Base-by-base conservation (phyloP, 2,329 filamentous ascomycete genomes). In the Plectosphaerella sp. region DNA sequence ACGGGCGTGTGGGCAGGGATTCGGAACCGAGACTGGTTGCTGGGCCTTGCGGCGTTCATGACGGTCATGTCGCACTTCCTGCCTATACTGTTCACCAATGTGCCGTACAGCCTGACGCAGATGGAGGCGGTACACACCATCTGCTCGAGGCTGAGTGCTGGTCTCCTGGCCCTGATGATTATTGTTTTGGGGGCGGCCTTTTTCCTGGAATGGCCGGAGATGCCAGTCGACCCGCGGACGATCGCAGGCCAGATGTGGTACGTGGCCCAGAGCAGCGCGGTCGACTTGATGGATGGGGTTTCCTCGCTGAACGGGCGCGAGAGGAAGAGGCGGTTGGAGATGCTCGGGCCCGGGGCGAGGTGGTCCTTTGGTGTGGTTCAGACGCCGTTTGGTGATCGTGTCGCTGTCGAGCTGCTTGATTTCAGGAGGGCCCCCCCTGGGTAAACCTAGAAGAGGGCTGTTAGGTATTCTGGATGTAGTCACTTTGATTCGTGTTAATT, bases 21-120 rank as follows among this genome's bases (percentile, higher is more conserved):
- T 15, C 46, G 57, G 4, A 59, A 67, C 16, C 61, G 62, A 10
- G 69, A 78, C 35, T 48, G 64, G 7, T 75, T 75, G 53, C 65
- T 76, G 1, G 64, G 70, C 22, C 50, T 69, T 12, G 68, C 74
- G 10, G 69, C 73, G 0, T 55, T 71, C 5, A 71, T 73, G 46
- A 66, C 73, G 4, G 68, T 79, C 20, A 63, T 78, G 3, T 69
- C 75, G 20, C 76, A 80, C 47, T 71, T 78, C 47, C 69, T 80
- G n/a, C 77, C 76, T 1, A 64, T 79, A 18, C 64, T 76, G 2
- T 67, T 80, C 3, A 68, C 74, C 57, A 79, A 78, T 54, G 67
- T 79, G 2, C 72, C 76, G 1, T 77, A 75, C 60, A 73, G 68
- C 49, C 65, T 72, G 2, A 68, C 71, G 0, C 72, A 75, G 49